Conservation (phyloP, 306 rosid species). For the Carpinus viminea region DNA sequence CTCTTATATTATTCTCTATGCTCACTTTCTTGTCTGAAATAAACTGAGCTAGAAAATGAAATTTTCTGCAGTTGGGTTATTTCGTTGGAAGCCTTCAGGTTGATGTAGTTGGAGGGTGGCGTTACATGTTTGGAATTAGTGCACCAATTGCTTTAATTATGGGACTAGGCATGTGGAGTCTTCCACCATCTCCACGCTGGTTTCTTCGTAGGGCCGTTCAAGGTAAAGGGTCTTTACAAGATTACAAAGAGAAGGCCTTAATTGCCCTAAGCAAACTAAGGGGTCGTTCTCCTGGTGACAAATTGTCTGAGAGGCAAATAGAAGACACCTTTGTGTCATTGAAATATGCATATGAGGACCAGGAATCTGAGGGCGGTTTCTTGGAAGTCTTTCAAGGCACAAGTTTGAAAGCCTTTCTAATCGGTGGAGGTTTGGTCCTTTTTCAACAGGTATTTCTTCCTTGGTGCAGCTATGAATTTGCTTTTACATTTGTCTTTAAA, state of each 20-base stretch:
- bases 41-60: conserved; percentile 25
- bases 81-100: conserved; percentile 90
- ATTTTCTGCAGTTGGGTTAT: conserved; percentile 73
- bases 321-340: conserved; percentile 72
- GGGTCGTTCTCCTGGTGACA: conserved; percentile 79
- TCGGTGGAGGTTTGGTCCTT: conserved; percentile 90
- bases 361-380: conserved; percentile 80
- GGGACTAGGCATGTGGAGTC: conserved; percentile 85
- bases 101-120: conserved; percentile 82
- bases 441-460: conserved; percentile 80
- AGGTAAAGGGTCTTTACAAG: conserved; percentile 77
- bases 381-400: conserved; percentile 95
- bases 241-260: conserved; percentile 69
- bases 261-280: conserved; percentile 69
- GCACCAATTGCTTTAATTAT: conserved; percentile 82
- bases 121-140: conserved; percentile 88
- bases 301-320: conserved; percentile 74
- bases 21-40: conserved; percentile 20
- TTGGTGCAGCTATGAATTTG: conserved; percentile 21
- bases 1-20: conserved; percentile 12
- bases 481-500: conserved; percentile 5
- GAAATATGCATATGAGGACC: conserved; percentile 67
- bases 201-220: conserved; percentile 93
- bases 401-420: conserved; percentile 81
- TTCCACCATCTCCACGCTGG: conserved; percentile 95